Conservation (phyloP, 2,329 filamentous ascomycete species). For the Cladorrhinum sp. region DNA sequence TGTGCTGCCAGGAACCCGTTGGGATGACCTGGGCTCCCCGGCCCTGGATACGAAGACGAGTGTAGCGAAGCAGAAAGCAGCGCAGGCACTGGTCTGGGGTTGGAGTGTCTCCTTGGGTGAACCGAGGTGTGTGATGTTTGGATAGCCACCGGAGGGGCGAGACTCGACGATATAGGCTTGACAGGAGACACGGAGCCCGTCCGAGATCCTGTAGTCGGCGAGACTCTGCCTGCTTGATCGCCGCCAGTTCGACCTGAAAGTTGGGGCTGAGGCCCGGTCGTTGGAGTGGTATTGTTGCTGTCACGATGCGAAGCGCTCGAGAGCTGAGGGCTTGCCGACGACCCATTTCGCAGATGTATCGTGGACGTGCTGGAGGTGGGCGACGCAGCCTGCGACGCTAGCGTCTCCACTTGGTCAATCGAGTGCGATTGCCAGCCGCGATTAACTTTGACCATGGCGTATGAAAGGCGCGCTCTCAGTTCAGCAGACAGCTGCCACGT, state of each 20-base stretch:
- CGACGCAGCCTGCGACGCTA: constrained; percentile 67
- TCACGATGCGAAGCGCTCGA: constrained; percentile 36
- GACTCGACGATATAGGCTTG: constrained; percentile 36
- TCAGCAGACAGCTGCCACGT: constrained; percentile 65
- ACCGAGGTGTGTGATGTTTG: constrained; percentile 45
- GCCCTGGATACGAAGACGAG: constrained; percentile 38
- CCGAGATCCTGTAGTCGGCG: constrained; percentile 15
- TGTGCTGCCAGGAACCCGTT: constrained; percentile 31
- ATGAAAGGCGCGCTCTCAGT: constrained; percentile 79
- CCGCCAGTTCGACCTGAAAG: constrained; percentile 17
- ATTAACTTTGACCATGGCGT: constrained; percentile 91
- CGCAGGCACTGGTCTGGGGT: constrained; percentile 46
- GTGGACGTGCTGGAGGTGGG: constrained; percentile 58
- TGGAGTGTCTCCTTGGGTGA: constrained; percentile 50
- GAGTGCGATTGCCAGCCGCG: constrained; percentile 81
- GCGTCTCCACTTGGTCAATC: constrained; percentile 72
- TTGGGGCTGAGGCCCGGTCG: constrained; percentile 23
- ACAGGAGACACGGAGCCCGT: constrained; percentile 32
- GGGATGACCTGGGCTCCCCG: constrained; percentile 40
- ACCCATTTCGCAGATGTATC: constrained; percentile 48
- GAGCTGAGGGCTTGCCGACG: constrained; percentile 54
- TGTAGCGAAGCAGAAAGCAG: constrained; percentile 50
- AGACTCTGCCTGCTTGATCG: too few species aligned
- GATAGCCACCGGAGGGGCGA: constrained; percentile 55
- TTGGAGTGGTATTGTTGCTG: constrained; percentile 34